Conservation (phyloP, 2,329 filamentous ascomycete genomes). For the Venturia nashicola region DNA sequence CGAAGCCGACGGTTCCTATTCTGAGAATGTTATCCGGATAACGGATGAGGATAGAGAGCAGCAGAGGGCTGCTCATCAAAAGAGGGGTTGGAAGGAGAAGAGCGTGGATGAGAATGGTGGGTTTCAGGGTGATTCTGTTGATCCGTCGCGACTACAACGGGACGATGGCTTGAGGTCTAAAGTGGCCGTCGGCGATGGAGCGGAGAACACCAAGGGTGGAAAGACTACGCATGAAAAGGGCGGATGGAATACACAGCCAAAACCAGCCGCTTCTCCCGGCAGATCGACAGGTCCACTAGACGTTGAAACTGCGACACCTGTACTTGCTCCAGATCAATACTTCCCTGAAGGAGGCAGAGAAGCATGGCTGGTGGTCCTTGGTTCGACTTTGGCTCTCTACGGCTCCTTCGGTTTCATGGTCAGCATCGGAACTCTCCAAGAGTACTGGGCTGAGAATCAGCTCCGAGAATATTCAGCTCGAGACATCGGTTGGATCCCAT, state of each 20-base stretch:
- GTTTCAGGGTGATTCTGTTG: not conserved
- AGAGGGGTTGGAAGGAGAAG: not conserved
- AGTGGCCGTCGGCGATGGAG: not conserved
- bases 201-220: not conserved
- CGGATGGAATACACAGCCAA: not conserved
- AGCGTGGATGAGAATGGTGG: not conserved
- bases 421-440: conserved; percentile 9
- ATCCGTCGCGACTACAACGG: not conserved
- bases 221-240: not conserved
- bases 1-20: not conserved
- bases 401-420: conserved; percentile 16
- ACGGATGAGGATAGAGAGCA: not conserved
- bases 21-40: not conserved
- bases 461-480: not conserved
- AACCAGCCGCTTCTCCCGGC: not conserved
- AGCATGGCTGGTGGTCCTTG: conserved; percentile 29
- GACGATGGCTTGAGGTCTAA: not conserved
- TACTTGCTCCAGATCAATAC: not conserved
- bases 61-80: not conserved
- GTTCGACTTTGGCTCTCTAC: conserved; percentile 22
- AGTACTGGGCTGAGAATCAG: conserved; percentile 10
- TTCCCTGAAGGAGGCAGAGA: conserved; percentile 26
- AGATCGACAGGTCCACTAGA: not conserved
- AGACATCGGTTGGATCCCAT: conserved; percentile 19
- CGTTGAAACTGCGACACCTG: not conserved